These are phyloP conservation scores for Aspergillus proliferans DNA, from an alignment of 2,329 filamentous ascomycete species.

Conservation along the genomic window DNA sequence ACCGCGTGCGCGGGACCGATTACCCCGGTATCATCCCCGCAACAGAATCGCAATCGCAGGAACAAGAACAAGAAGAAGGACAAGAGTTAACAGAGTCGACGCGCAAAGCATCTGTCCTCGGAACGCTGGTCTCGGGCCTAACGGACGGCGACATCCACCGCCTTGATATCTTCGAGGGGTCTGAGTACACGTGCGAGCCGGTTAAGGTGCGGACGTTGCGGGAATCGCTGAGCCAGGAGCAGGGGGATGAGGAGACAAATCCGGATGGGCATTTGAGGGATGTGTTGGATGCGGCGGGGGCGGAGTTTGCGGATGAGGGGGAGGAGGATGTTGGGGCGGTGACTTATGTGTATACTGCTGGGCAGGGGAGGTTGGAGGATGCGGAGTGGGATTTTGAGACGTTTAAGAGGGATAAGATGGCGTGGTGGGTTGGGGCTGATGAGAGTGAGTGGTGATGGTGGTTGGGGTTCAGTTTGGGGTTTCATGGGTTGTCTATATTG, in stretches of 20 bases:
- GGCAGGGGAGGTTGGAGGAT: conserved; percentile 53
- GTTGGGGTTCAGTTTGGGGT: no score
- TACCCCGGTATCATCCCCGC: conserved; percentile 68
- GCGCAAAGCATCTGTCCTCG: conserved; percentile 54
- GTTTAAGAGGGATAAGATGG: conserved; percentile 71
- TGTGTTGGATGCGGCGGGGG: conserved; percentile 41
- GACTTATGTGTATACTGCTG: conserved; percentile 59
- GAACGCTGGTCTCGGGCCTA: conserved; percentile 70
- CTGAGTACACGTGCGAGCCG: conserved; percentile 56
- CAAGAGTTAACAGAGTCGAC: not conserved
- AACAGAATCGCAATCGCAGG: not conserved
- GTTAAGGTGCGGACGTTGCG: conserved; percentile 43
- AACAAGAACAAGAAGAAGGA: not conserved
- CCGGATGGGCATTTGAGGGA: conserved; percentile 31
- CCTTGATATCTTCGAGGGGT: conserved; percentile 77
- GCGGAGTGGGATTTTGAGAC: conserved; percentile 83
- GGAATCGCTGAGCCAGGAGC: conserved; percentile 19
- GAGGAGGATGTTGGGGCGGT: conserved; percentile 44
- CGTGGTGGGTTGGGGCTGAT: conserved; percentile 48
- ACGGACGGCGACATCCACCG: conserved; percentile 68
- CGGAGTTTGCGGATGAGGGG: conserved; percentile 48
- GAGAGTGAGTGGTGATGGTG: conserved; percentile 37
- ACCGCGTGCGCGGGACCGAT: conserved; percentile 62
- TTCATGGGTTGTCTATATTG: not conserved
- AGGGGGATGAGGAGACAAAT: conserved; percentile 19